A percentile compares a stretch with the other conserved stretches of the same genome.
Evolutionary conservation across 805 yeast species (phyloP).

Genomic region (Candida adriatica): DNA sequence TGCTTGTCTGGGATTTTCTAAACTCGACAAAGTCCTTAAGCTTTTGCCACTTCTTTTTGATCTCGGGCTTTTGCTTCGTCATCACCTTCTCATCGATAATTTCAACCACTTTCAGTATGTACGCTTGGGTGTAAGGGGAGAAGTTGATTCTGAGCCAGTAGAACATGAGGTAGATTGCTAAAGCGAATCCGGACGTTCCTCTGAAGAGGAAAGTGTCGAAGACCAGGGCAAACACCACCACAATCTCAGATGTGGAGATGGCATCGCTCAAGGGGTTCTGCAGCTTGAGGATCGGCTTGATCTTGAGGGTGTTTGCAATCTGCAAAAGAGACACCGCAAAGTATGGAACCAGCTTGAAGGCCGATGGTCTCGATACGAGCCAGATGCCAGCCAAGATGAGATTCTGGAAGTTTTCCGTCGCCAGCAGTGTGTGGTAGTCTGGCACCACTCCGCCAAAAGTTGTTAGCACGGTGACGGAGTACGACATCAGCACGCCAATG

Average conservation of each 20-base stretch:
- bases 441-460: conserved; percentile 59
- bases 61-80: conserved; percentile 22
- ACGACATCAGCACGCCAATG: conserved; percentile 48
- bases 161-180: conserved; percentile 48
- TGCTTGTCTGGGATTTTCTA: conserved; percentile 32
- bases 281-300: conserved; percentile 33
- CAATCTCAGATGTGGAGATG: conserved; percentile 56
- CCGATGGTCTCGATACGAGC: conserved; percentile 57
- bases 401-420: conserved; percentile 74
- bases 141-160: conserved; percentile 68
- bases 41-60: conserved; percentile 31
- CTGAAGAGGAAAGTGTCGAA: conserved; percentile 56
- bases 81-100: conserved; percentile 28
- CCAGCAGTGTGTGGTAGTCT: conserved; percentile 52
- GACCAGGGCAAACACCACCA: conserved; percentile 44
- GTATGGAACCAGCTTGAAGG: conserved; percentile 60
- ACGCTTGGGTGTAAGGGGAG: conserved; percentile 33
- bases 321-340: conserved; percentile 53
- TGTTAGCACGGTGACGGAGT: conserved; percentile 46
- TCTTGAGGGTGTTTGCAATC: conserved; percentile 34
- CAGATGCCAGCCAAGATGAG: conserved; percentile 48
- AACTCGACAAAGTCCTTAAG: conserved; percentile 34
- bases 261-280: conserved; percentile 34
- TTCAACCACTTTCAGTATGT: conserved; percentile 24
- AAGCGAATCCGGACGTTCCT: conserved; percentile 63